Conservation (phyloP, 2,329 filamentous ascomycete genomes). For the Fusarium algeriense region DNA sequence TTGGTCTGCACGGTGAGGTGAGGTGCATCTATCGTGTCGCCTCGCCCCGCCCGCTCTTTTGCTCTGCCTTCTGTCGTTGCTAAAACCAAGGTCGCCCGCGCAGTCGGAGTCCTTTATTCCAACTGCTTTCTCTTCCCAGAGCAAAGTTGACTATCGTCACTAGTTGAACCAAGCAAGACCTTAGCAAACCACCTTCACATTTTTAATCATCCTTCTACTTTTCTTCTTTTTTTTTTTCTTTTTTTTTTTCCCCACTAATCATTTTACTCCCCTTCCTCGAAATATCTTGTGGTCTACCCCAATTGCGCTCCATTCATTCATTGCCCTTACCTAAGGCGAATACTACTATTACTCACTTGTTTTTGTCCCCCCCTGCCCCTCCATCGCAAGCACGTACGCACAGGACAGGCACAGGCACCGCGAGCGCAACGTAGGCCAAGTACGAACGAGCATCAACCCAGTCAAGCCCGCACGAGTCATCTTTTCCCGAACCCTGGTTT, state of each 20-base stretch:
- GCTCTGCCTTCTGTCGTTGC: conserved; percentile 11
- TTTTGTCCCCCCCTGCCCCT: conserved; percentile 46
- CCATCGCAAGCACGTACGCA: conserved; percentile 29
- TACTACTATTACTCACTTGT: conserved; percentile 23
- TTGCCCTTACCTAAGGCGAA: neutral
- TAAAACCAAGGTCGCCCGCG: conserved; percentile 36
- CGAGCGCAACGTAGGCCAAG: conserved; percentile 35
- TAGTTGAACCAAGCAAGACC: conserved; percentile 14
- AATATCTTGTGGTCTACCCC: neutral
- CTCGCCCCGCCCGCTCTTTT: conserved; percentile 12
- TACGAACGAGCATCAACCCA: conserved; percentile 33
- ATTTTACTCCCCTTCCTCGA: neutral
- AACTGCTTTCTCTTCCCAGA: conserved; percentile 16
- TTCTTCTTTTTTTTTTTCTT: neutral
- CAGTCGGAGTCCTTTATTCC: conserved; percentile 20
- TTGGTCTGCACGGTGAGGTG: neutral
- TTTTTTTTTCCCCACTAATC: neutral
- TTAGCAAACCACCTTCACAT: conserved; percentile 18
- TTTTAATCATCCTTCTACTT: conserved; percentile 19
- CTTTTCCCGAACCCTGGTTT: conserved; percentile 22
- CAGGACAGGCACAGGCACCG: conserved; percentile 5
- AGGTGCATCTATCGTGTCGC: conserved; percentile 15
- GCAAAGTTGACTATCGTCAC: conserved; percentile 27
- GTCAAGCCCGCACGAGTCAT: conserved; percentile 38
- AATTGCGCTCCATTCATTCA: conserved; percentile 5